These are phyloP conservation scores for Begonia fuchsioides DNA, from an alignment of 306 rosid species.

Conservation along the genomic window DNA sequence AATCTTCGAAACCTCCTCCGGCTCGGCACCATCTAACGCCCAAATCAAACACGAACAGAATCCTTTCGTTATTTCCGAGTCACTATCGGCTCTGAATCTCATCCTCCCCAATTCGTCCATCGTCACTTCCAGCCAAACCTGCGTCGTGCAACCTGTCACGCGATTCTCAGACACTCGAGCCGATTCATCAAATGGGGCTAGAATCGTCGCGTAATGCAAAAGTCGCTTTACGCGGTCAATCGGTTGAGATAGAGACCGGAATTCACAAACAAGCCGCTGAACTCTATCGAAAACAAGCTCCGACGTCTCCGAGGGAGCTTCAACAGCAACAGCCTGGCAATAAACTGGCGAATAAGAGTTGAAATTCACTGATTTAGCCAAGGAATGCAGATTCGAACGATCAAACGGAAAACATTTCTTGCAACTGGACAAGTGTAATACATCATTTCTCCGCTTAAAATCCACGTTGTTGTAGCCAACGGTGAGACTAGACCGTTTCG, in stretches of 20 bases:
- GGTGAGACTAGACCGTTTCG: too few relatives aligned
- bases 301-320: slow-evolving; percentile 9
- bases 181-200: slow-evolving; percentile 21
- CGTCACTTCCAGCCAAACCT: slow-evolving; percentile 51
- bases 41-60: slow-evolving; percentile 57
- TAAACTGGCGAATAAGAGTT: too few relatives aligned
- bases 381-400: too few relatives aligned
- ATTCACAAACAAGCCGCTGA: slow-evolving; percentile 28
- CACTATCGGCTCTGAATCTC: slow-evolving; percentile 54
- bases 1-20: slow-evolving; percentile 37
- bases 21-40: slow-evolving; percentile 41
- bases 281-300: slow-evolving; percentile 27
- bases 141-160: slow-evolving; percentile 79
- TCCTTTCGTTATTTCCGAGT: slow-evolving; percentile 63
- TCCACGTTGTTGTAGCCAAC: too few relatives aligned
- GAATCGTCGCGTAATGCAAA: slow-evolving; percentile 29
- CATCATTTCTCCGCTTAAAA: too few relatives aligned
- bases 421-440: too few relatives aligned
- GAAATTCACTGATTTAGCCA: too few relatives aligned
- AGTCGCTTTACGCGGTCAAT: slow-evolving; percentile 43
- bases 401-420: too few relatives aligned
- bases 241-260: slow-evolving; percentile 31
- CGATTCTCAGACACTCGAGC: slow-evolving; percentile 41
- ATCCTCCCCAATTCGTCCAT: slow-evolving; percentile 41
- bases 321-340: too few relatives aligned